Conservation (phyloP, 495 filamentous ascomycete genomes). For the Penicillium nucicola region DNA sequence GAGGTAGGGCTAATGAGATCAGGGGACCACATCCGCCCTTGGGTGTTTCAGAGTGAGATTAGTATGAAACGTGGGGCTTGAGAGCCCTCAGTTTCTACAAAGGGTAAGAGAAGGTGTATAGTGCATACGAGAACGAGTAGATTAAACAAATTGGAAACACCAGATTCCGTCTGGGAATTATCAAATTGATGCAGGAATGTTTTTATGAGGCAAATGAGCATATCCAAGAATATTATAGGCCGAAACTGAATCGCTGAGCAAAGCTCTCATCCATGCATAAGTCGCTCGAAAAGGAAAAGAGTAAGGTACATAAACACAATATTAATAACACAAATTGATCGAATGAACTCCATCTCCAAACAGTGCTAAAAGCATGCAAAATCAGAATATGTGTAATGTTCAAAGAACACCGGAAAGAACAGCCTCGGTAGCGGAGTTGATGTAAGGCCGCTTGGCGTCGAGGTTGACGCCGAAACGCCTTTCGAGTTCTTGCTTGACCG, state of each 20-base stretch:
- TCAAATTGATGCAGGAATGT: slow-evolving; percentile 8
- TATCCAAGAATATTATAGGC: slow-evolving; percentile 6
- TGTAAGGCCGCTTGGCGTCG: slow-evolving; percentile 81
- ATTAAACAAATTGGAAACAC: slow-evolving; percentile 1
- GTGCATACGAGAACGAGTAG: not conserved
- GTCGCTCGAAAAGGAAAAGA: slow-evolving; percentile 13
- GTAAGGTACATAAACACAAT: slow-evolving; percentile 1
- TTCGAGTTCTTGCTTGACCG: slow-evolving; percentile 91
- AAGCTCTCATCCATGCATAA: slow-evolving; percentile 24
- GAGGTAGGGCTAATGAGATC: no score
- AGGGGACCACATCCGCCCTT: no score
- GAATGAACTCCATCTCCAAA: slow-evolving; percentile 1
- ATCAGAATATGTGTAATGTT: not conserved
- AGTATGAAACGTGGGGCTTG: no score
- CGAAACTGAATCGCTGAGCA: slow-evolving; percentile 14
- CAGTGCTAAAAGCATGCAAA: not conserved
- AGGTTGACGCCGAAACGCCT: slow-evolving; percentile 77
- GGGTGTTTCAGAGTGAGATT: no score
- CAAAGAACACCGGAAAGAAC: slow-evolving; percentile 68
- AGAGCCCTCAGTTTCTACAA: no score
- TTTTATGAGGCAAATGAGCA: slow-evolving; percentile 11
- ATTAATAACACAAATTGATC: slow-evolving; percentile 10
- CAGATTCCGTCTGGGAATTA: slow-evolving; percentile 17
- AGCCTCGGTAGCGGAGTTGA: slow-evolving; percentile 83
- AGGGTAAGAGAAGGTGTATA: no score